Evolutionary conservation across 2,329 filamentous ascomycete genomes (phyloP), one percentile per base, ranked within the genome.

Genomic region (Talaromyces sp.): DNA sequence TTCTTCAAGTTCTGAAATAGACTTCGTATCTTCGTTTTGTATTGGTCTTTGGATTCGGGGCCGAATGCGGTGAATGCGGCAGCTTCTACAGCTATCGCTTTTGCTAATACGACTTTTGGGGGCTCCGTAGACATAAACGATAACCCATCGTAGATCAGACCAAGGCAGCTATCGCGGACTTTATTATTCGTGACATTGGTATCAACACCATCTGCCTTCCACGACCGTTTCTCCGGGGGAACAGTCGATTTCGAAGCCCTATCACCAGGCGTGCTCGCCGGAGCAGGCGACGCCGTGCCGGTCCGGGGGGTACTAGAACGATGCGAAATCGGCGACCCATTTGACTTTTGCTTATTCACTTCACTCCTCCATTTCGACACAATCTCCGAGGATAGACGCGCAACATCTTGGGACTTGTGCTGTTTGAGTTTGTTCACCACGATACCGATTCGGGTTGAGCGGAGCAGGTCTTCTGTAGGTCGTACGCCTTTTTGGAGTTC

Each of bases 1-100:
- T 90, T 91, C 80, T 97, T 97, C 66, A 99, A 84, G 70, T 97
- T 97, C 72, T 92, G 86, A 77, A 91, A 97, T 21, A 99, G 84
- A 19, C 91, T 95, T 64, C 93, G 89, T 67, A 97, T 88, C 80
- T 97, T 97, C 64, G 81, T 82, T 70, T 88, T 88, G 81, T 99
- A 99, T 52, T 87, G 84, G 48, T 84, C 76, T 50, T 81, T 82
- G 15, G 81, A 87, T 67, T 91, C 87, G 56, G 87, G 85, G 58
- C 87, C 86, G 72, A 86, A 88, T 31, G 81, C 77, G 58, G 80
- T 81, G 75, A 81, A 92, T 5, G 89, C 89, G 7, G 91, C 90
- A 37, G 82, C 73, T 78, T 99, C 94, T 62, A 95, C 83, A 43
- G 88, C 84, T 64, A 84, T 84, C 63, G 86, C 83, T 60, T 84